A percentile compares a stretch with the other conserved stretches of the same genome.
phyloP scores from a whole-genome alignment of 208 protist genomes.

The Tritrichomonas musculus region DNA sequence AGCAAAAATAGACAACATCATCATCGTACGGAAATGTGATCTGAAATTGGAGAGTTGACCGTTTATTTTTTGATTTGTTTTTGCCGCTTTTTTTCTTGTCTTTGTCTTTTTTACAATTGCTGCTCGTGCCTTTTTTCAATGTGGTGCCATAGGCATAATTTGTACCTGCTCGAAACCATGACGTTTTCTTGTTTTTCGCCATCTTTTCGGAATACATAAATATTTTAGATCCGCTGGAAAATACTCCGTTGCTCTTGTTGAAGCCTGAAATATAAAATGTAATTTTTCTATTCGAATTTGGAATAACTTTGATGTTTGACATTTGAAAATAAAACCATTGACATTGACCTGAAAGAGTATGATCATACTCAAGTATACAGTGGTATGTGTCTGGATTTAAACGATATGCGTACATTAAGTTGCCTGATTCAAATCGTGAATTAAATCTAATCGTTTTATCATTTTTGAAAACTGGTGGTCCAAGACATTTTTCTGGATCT shows the following conservation, averaged over 20 bases:
- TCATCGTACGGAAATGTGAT: constrained; percentile 62
- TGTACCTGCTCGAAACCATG: neutral
- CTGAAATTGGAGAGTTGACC: constrained; percentile 70
- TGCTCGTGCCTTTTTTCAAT: too few relatives aligned
- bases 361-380: constrained; percentile 15
- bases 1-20: constrained; percentile 75
- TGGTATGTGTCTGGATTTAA: neutral
- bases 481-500: neutral
- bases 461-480: neutral
- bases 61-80: neutral
- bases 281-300: neutral
- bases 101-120: too few relatives aligned
- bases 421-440: neutral
- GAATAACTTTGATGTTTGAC: neutral
- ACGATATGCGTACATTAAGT: neutral
- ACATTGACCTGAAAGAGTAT: neutral
- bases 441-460: neutral
- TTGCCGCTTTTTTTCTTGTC: too few relatives aligned
- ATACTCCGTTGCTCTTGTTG: neutral
- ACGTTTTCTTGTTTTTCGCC: neutral
- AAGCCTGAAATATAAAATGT: constrained; percentile 25
- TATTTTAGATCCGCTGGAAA: neutral
- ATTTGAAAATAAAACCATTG: constrained; percentile 24
- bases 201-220: neutral
- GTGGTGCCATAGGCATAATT: neutral